Evolutionary conservation across 2,329 filamentous ascomycete species (phyloP).

Genomic region (Aspergillus persii): DNA sequence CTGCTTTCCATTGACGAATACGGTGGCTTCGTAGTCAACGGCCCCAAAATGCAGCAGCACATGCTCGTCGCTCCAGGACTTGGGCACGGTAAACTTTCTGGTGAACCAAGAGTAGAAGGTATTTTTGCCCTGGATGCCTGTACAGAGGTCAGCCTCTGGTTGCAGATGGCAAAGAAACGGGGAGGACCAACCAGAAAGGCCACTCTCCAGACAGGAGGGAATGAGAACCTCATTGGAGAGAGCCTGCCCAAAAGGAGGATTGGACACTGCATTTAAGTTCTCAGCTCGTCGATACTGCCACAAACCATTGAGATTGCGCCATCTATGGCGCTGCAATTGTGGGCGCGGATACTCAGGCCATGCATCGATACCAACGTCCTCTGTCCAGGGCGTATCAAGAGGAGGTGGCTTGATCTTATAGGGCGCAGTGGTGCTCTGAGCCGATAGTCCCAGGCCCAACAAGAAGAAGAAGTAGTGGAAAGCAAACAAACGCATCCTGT

Average conservation of each 20-base stretch:
- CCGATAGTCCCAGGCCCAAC: constrained; percentile 5
- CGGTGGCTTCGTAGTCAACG: constrained; percentile 52
- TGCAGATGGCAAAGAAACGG: background rate
- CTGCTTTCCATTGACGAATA: constrained; percentile 58
- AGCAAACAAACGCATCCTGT: background rate
- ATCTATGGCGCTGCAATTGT: constrained; percentile 46
- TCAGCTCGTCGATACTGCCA: constrained; percentile 47
- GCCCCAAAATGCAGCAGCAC: constrained; percentile 51
- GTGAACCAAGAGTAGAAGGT: constrained; percentile 48
- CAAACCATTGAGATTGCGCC: constrained; percentile 51
- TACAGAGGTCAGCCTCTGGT: background rate
- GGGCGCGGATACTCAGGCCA: constrained; percentile 53
- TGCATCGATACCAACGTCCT: constrained; percentile 47
- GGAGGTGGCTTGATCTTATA: constrained; percentile 44
- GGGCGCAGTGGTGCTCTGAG: constrained; percentile 11
- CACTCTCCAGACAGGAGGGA: constrained; percentile 56
- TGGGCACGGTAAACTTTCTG: constrained; percentile 49
- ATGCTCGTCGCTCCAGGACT: constrained; percentile 41
- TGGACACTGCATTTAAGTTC: constrained; percentile 36
- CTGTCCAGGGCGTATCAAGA: constrained; percentile 46
- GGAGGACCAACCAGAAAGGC: constrained; percentile 43
- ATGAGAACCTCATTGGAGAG: constrained; percentile 49
- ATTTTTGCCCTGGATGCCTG: constrained; percentile 38
- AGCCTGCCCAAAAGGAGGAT: constrained; percentile 46
- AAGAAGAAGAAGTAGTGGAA: background rate